Conservation (phyloP, 805 yeast genomes). For the Ogataea dorogensis region DNA sequence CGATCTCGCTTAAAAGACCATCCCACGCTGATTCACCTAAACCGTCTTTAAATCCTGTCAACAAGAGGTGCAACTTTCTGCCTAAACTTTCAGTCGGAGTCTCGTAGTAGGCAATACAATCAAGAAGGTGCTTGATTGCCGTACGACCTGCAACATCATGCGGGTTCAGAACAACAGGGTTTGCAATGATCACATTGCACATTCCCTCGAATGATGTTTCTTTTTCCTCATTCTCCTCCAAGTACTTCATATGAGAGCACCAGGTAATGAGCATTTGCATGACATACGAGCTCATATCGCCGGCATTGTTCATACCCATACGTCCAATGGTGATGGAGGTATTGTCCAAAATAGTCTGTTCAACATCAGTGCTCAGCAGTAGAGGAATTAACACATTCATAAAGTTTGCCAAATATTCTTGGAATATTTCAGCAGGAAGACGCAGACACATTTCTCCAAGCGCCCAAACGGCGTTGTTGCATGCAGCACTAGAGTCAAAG, state of each 20-base stretch:
- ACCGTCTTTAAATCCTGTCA: conserved; percentile 45
- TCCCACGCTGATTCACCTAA: conserved; percentile 41
- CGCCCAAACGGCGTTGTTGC: conserved; percentile 92
- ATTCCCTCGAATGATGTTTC: conserved; percentile 85
- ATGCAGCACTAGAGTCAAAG: conserved; percentile 56
- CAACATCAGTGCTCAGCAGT: conserved; percentile 52
- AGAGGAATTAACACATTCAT: conserved; percentile 57
- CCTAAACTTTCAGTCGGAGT: conserved; percentile 49
- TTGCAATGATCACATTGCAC: conserved; percentile 60
- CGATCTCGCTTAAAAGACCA: conserved; percentile 23
- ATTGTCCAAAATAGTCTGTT: conserved; percentile 73
- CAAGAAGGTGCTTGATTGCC: conserved; percentile 52
- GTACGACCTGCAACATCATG: conserved; percentile 44
- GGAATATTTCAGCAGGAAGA: conserved; percentile 42
- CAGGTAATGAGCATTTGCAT: conserved; percentile 60
- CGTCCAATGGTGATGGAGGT: conserved; percentile 89
- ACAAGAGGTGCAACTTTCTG: conserved; percentile 43
- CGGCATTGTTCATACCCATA: conserved; percentile 65
- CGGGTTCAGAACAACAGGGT: conserved; percentile 61
- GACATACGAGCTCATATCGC: conserved; percentile 56
- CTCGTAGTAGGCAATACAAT: conserved; percentile 55
- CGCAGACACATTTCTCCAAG: conserved; percentile 82
- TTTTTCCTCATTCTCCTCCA: conserved; percentile 84
- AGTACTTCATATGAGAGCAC: conserved; percentile 64
- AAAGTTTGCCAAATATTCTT: conserved; percentile 53